Evolutionary conservation across 23 red algal genomes (phyloP).

Genomic region (Rhodosorus marinus): DNA sequence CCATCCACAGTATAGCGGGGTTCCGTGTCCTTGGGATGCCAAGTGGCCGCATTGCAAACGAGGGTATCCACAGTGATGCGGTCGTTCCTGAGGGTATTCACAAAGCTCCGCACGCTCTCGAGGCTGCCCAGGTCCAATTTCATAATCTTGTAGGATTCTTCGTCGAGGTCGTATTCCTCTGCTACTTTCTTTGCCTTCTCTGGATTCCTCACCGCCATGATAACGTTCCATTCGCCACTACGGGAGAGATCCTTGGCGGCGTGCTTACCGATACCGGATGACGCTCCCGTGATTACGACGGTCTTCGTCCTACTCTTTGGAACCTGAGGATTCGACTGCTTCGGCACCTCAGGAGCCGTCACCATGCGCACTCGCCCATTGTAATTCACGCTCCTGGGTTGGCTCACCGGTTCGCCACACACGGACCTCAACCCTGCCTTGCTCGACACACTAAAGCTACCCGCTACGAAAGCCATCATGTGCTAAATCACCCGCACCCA

Average conservation of each 20-base stretch:
- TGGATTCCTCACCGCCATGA: constrained; percentile 57
- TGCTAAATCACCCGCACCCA: too few relatives aligned
- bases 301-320: neutral
- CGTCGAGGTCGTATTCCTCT: constrained; percentile 3
- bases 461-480: too few relatives aligned
- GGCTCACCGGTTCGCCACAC: too few relatives aligned
- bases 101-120: constrained; percentile 29
- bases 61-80: constrained; percentile 20
- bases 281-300: constrained; percentile 63
- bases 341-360: too few relatives aligned
- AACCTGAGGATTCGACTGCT: too few relatives aligned
- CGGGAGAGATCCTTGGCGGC: constrained; percentile 44
- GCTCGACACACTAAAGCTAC: too few relatives aligned
- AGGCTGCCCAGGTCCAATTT: constrained; percentile 28
- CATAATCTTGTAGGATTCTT: constrained; percentile 35
- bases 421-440: too few relatives aligned
- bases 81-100: neutral
- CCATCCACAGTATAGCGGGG: constrained; percentile 71
- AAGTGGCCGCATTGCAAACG: constrained; percentile 79
- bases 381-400: too few relatives aligned
- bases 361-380: too few relatives aligned
- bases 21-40: constrained; percentile 69
- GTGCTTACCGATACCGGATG: constrained; percentile 46
- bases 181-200: constrained; percentile 18
- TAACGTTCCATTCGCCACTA: constrained; percentile 44